A percentile compares a stretch with the other conserved stretches of the same genome.
These are phyloP conservation scores for Phytophthora macrochlamydospora DNA, from an alignment of 352 stramenopile genomes.

Conservation along the genomic window DNA sequence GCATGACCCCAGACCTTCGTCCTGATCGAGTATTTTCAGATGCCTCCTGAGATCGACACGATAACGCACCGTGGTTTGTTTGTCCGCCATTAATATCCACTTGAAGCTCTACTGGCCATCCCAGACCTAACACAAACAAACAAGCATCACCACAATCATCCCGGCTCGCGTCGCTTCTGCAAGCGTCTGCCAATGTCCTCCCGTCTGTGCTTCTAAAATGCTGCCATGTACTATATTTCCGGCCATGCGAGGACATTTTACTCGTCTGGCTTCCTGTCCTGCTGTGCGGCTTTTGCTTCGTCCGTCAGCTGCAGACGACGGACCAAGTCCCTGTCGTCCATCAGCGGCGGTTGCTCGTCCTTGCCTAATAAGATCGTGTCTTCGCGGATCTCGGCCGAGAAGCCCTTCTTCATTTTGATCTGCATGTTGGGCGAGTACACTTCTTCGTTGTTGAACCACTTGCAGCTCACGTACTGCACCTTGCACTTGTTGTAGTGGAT, in stretches of 20 bases:
- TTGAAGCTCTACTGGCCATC: no score
- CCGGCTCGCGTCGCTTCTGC: neutral
- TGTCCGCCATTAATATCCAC: no score
- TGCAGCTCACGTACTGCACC: slow-evolving; percentile 84
- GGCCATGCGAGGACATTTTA: slow-evolving; percentile 18
- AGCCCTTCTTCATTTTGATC: slow-evolving; percentile 73
- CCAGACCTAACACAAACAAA: no score
- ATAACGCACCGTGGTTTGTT: neutral
- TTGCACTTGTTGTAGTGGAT: slow-evolving; percentile 81
- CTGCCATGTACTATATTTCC: slow-evolving; percentile 27
- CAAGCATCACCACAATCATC: neutral
- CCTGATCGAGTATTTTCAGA: neutral
- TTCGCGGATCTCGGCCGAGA: slow-evolving; percentile 57
- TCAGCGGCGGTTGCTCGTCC: slow-evolving; percentile 40
- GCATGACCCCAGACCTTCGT: neutral
- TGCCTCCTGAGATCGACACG: neutral
- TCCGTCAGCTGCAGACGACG: slow-evolving; percentile 23
- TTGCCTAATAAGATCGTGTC: slow-evolving; percentile 63
- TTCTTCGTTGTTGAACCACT: slow-evolving; percentile 88
- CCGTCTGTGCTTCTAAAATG: slow-evolving; percentile 28
- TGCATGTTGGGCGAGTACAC: slow-evolving; percentile 71
- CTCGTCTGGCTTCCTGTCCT: slow-evolving; percentile 6
- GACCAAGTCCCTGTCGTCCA: slow-evolving; percentile 21
- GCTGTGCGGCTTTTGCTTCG: slow-evolving; percentile 6
- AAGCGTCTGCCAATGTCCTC: slow-evolving; percentile 1